phyloP scores from a whole-genome alignment of 352 stramenopile genomes.

The Globisporangium middletonii region DNA sequence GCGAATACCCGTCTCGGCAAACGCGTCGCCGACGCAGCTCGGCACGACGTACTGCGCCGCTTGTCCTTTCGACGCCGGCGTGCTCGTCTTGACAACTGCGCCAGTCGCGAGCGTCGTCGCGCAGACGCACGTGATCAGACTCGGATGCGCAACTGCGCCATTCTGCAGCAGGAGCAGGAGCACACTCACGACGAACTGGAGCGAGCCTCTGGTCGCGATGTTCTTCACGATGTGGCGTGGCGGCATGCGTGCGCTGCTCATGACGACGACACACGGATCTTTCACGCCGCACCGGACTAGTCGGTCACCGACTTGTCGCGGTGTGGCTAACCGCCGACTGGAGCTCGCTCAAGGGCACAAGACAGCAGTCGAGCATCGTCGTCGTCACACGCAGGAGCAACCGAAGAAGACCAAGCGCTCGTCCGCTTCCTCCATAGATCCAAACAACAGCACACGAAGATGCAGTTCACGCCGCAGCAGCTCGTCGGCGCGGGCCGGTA shows the following conservation, averaged over 20 bases:
- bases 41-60: conserved; percentile 48
- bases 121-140: conserved; percentile 70
- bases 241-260: no score
- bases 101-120: conserved; percentile 53
- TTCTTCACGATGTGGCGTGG: neutral
- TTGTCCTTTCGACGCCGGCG: conserved; percentile 29
- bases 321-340: neutral
- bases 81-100: conserved; percentile 40
- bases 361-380: no score
- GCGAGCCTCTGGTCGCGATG: no score
- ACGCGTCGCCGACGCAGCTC: conserved; percentile 76
- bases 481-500: conserved; percentile 81
- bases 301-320: no score
- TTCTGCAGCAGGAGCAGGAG: neutral
- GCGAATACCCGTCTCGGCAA: conserved; percentile 69
- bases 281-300: no score
- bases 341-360: neutral
- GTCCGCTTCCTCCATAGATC: neutral
- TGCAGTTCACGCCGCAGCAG: conserved; percentile 90
- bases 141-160: conserved; percentile 31
- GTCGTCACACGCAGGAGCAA: no score
- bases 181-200: neutral
- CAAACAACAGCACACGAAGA: conserved; percentile 11
- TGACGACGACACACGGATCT: no score
- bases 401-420: neutral